Base-by-base conservation (phyloP, 352 stramenopile species). In the Peronospora farinosa region DNA sequence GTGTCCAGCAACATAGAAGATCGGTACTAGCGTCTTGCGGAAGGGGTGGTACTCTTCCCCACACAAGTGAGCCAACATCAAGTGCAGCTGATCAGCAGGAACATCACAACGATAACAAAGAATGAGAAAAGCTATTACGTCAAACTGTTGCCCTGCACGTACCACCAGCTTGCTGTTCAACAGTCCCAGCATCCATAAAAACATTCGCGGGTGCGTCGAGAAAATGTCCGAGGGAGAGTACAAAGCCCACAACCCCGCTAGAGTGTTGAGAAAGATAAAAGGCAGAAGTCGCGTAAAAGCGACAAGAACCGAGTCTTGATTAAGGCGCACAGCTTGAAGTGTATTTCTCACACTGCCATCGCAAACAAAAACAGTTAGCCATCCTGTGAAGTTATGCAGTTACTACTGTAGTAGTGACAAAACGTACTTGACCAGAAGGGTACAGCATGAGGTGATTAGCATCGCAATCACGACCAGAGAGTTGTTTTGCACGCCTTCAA, bases 151-250 rank as follows among this genome's bases (percentile, higher is more conserved):
- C 23, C 23, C 5, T 19, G 23, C n/a, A 60, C 77, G 48, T 57
- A 88, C 77, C 70, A 94, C 80, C 23, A 94, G 65, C 58, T 94
- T 94, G 74, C 78, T 90, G 66, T 90, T 94, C 32, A 94, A 67
- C 16, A 94, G 63, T 30, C 83, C 83, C 37, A 90, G 59, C 77
- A 89, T 94, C 83, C 83, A 94, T 33, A 94, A 53, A 54, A 94
- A 92, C 63, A 85, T 67, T 25, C 83, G 80, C 17, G 83, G 83
- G 54, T 92, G 86, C 15, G 63, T 58, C 2, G 61, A 47, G 46
- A 90, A 87, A 51, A 94, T 92, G 38, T 86, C 60, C 1, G 77
- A 76, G 7, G 78, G 83, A 38, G 80, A 92, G 48, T 71, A 79
- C 16, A 85, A 51, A 2, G 72, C 79, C 83, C 83, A 94, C 25